These are phyloP conservation scores for Pestalotiopsis sp. DNA, from an alignment of 2,329 filamentous ascomycete genomes.

Conservation along the genomic window DNA sequence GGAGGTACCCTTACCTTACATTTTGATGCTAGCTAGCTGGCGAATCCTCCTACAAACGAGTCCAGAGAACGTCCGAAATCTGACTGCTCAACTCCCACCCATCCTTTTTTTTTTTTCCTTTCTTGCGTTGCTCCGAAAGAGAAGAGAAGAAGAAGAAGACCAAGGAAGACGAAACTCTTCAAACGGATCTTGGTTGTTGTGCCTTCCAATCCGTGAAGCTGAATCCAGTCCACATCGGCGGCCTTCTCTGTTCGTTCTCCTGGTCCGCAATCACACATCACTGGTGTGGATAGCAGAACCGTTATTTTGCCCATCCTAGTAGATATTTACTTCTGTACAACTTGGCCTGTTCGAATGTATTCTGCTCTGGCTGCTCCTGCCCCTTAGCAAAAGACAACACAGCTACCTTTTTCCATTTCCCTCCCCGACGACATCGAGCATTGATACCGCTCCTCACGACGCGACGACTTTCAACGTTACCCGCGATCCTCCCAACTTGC, in stretches of 20 bases:
- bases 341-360: conserved; percentile 16
- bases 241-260: not conserved
- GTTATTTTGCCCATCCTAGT: conserved; percentile 12
- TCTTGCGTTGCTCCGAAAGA: conserved; percentile 1
- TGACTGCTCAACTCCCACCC: not conserved
- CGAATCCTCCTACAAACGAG: conserved; percentile 3
- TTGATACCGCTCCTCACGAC: not conserved
- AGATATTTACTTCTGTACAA: conserved; percentile 15
- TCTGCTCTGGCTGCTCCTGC: conserved; percentile 15
- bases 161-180: not conserved
- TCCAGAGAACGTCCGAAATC: not conserved
- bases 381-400: conserved; percentile 11
- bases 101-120: not conserved
- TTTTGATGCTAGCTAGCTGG: conserved; percentile 9
- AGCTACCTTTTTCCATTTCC: not conserved
- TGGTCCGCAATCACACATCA: conserved; percentile 9
- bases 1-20: not conserved
- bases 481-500: not conserved
- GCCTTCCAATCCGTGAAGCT: not conserved
- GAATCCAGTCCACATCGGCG: not conserved
- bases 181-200: not conserved
- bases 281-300: conserved; percentile 13
- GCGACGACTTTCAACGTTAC: conserved; percentile 10
- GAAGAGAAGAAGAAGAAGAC: not conserved
- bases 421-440: not conserved